A percentile compares a stretch with the other conserved stretches of the same genome.
These are phyloP conservation scores for Euphorbia pulcherrima DNA, from an alignment of 345 rosid genomes.

Conservation along the genomic window DNA sequence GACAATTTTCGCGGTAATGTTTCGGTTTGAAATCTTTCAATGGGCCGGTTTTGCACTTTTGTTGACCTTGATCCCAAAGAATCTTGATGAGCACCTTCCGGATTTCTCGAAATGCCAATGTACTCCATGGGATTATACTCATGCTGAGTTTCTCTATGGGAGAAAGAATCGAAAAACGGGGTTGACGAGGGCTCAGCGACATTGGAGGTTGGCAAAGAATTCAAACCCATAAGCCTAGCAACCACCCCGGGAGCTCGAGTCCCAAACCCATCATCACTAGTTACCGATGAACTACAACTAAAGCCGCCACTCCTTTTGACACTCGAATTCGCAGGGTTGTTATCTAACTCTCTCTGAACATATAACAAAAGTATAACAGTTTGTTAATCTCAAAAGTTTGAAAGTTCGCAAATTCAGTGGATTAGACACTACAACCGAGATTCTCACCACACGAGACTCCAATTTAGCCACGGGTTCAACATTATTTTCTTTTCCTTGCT, in stretches of 20 bases:
- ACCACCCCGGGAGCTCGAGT: constrained; percentile 78
- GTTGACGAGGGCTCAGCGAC: constrained; percentile 36
- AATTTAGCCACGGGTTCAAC: constrained; percentile 27
- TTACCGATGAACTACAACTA: constrained; percentile 55
- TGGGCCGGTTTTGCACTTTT: constrained; percentile 45
- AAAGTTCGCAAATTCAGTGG: background rate
- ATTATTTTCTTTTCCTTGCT: constrained; percentile 44
- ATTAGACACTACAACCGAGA: constrained; percentile 12
- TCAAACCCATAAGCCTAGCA: constrained; percentile 95
- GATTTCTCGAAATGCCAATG: constrained; percentile 30
- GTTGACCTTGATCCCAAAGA: constrained; percentile 34
- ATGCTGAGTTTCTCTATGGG: constrained; percentile 30
- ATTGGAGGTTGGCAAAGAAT: constrained; percentile 64
- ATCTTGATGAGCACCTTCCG: constrained; percentile 34
- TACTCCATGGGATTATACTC: constrained; percentile 40
- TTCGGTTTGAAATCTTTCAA: constrained; percentile 79
- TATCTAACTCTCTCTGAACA: constrained; percentile 47
- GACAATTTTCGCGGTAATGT: constrained; percentile 68
- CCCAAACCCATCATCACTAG: constrained; percentile 64
- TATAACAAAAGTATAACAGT: constrained; percentile 15
- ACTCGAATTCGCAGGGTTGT: constrained; percentile 36
- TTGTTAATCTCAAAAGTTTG: constrained; percentile 2
- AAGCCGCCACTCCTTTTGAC: constrained; percentile 47
- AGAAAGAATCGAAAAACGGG: constrained; percentile 32
- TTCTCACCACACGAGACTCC: constrained; percentile 41